A percentile compares a stretch with the other conserved stretches of the same genome.
phyloP scores from a whole-genome alignment of 2,329 filamentous ascomycete genomes.

The Lasiodiplodia hormozganensis region DNA sequence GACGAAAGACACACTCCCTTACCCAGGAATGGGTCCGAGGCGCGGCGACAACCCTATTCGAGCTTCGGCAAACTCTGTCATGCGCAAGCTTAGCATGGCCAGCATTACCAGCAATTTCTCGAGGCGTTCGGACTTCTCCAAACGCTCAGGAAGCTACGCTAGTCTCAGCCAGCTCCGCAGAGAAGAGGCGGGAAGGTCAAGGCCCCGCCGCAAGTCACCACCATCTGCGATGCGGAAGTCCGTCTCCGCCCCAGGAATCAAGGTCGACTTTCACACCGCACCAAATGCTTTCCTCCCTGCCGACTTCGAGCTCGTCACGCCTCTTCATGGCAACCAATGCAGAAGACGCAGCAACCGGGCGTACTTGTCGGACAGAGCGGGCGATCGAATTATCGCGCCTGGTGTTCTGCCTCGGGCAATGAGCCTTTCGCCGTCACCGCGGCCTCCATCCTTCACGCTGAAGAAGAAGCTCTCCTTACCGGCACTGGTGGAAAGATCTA shows the following conservation, averaged over 20 bases:
- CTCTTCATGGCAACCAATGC: not conserved
- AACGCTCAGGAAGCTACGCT: conserved; percentile 68
- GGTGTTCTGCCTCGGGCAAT: conserved; percentile 23
- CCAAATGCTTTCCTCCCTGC: conserved; percentile 56
- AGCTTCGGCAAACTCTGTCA: conserved; percentile 82
- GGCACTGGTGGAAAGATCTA: conserved; percentile 19
- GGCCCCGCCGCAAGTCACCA: conserved; percentile 36
- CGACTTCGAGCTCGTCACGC: conserved; percentile 51
- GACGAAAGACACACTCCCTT: conserved; percentile 81
- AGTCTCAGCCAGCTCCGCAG: conserved; percentile 48
- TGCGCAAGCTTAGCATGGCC: conserved; percentile 84
- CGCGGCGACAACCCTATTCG: conserved; percentile 75
- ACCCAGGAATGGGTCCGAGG: conserved; percentile 77
- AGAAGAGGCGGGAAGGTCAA: conserved; percentile 44
- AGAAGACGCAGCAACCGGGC: conserved; percentile 17
- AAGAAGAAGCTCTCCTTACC: conserved; percentile 25
- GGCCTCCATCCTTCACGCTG: conserved; percentile 15
- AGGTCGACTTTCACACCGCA: conserved; percentile 56
- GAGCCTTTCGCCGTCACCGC: conserved; percentile 21
- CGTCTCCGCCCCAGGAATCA: conserved; percentile 28
- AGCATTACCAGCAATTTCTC: conserved; percentile 80
- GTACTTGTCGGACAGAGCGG: conserved; percentile 12
- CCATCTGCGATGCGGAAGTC: conserved; percentile 33
- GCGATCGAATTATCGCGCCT: conserved; percentile 19
- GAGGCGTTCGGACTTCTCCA: conserved; percentile 63